Percentiles rank a stretch among this genome's conserved stretches.
Conservation (phyloP, 78 protist genomes). For the Emiliania huxleyi region DNA sequence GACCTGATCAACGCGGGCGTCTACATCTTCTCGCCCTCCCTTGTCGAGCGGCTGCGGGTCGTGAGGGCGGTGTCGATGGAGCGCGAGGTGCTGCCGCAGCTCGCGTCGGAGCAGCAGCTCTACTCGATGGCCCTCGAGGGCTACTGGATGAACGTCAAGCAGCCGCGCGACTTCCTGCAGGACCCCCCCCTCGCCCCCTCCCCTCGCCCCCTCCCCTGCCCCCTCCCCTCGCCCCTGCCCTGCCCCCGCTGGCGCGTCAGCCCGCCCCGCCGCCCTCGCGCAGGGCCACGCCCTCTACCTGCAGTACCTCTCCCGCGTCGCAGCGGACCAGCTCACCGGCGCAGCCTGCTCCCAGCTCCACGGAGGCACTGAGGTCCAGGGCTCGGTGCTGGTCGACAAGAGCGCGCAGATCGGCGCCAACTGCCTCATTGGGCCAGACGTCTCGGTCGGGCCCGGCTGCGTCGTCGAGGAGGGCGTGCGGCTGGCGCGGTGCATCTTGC, state of each 20-base stretch:
- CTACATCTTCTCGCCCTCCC: constrained; percentile 76
- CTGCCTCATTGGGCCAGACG: constrained; percentile 87
- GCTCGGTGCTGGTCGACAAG: not conserved
- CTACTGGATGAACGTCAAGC: constrained; percentile 96
- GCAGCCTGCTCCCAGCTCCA: too few species aligned
- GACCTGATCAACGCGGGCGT: constrained; percentile 94
- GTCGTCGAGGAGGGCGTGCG: constrained; percentile 59
- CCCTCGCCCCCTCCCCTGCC: not conserved
- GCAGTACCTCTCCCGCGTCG: not conserved
- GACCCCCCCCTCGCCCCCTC: not conserved
- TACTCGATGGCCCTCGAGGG: constrained; percentile 82
- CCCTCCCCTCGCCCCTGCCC: not conserved
- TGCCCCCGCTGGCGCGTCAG: not conserved
- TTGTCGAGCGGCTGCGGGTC: constrained; percentile 82
- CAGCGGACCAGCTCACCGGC: not conserved
- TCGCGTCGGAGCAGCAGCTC: constrained; percentile 65
- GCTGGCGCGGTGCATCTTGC: constrained; percentile 33
- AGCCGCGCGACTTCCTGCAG: constrained; percentile 81
- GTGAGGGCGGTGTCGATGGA: constrained; percentile 71
- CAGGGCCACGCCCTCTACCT: not conserved
- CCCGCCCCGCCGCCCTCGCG: not conserved
- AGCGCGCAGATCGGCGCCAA: constrained; percentile 76
- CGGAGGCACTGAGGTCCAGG: not conserved
- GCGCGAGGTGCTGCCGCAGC: constrained; percentile 77
- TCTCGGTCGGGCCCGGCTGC: constrained; percentile 77